phyloP scores from a whole-genome alignment of 225 moss, liverwort and hornwort genomes.

The Pleurozium schreberi region DNA sequence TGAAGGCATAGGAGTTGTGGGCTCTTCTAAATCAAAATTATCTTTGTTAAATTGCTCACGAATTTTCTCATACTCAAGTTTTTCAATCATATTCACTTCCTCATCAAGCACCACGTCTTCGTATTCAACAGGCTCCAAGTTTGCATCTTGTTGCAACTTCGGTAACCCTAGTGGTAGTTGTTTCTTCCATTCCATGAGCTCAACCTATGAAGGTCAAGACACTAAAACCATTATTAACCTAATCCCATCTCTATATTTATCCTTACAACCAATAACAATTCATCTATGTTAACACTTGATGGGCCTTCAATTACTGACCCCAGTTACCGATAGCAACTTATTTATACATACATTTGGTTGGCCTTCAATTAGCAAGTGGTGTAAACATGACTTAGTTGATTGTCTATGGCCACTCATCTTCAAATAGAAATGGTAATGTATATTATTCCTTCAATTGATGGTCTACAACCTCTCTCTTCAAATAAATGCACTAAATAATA shows the following conservation, averaged over 20 bases:
- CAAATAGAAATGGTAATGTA: not conserved
- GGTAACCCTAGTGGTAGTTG: not conserved
- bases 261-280: not conserved
- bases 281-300: not conserved
- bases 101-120: slow-evolving; percentile 1
- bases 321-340: not conserved
- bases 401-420: not conserved
- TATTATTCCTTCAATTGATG: not conserved
- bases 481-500: not conserved
- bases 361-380: not conserved
- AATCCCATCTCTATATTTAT: not conserved
- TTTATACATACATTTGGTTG: not conserved
- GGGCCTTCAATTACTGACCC: not conserved
- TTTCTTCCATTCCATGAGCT: slow-evolving; percentile 28
- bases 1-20: not conserved
- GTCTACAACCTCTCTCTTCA: not conserved
- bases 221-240: not conserved
- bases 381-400: not conserved
- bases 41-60: slow-evolving; percentile 9
- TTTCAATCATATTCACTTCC: not conserved
- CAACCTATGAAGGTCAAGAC: not conserved
- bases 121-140: not conserved
- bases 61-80: slow-evolving; percentile 9
- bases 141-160: not conserved
- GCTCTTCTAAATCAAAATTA: not conserved